phyloP scores from a whole-genome alignment of 371 early-diverging fungal genomes.

The Encephalitozoon romaleae region DNA sequence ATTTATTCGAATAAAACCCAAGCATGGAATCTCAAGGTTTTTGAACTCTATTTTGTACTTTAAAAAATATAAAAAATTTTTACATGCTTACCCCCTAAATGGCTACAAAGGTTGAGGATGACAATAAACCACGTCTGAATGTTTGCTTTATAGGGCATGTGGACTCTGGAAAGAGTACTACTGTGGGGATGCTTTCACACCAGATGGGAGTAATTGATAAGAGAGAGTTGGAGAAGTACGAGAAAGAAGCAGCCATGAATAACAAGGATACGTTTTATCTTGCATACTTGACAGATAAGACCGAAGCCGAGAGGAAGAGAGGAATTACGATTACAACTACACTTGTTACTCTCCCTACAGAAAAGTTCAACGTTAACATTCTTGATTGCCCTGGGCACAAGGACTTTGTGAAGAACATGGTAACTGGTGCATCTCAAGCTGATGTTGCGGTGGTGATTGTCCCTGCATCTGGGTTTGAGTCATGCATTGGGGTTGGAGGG shows the following conservation, averaged over 20 bases:
- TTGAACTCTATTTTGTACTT: not conserved
- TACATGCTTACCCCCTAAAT: not conserved
- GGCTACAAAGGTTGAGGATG: conserved; percentile 4
- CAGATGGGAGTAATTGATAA: conserved; percentile 53
- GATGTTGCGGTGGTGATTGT: conserved; percentile 97
- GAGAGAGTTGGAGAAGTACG: conserved; percentile 51
- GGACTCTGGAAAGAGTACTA: conserved; percentile 61
- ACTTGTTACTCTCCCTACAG: conserved; percentile 43
- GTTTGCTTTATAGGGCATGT: conserved; percentile 60
- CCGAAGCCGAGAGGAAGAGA: conserved; percentile 56
- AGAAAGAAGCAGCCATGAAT: conserved; percentile 48
- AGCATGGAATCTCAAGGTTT: not conserved
- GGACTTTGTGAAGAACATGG: conserved; percentile 99
- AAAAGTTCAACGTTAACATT: conserved; percentile 52
- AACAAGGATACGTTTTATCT: conserved; percentile 55
- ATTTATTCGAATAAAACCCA: not conserved
- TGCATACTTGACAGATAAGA: conserved; percentile 58
- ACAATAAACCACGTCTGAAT: conserved; percentile 31
- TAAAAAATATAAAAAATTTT: not conserved
- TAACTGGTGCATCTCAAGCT: conserved; percentile 89
- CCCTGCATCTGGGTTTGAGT: conserved; percentile 71
- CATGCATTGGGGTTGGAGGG: conserved; percentile 65
- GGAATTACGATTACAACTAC: conserved; percentile 60
- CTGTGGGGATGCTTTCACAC: conserved; percentile 50
- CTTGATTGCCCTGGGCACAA: conserved; percentile 99